phyloP scores from a whole-genome alignment of 208 protist genomes.

The Trypanosoma avium region DNA sequence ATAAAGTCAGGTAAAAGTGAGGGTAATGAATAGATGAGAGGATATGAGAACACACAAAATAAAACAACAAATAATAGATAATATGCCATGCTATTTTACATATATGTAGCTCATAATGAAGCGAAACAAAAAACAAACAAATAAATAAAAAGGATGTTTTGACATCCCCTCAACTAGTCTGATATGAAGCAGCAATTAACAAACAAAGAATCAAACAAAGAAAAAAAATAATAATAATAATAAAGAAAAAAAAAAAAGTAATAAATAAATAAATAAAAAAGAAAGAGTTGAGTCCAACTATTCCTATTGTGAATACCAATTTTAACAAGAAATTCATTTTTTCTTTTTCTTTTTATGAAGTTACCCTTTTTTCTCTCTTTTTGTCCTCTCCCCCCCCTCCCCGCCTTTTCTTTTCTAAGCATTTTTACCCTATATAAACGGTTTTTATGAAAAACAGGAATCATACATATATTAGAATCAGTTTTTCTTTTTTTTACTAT shows the following conservation, averaged over 20 bases:
- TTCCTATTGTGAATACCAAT: no score
- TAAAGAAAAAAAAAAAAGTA: neutral
- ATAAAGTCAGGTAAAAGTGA: no score
- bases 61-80: no score
- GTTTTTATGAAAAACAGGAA: no score
- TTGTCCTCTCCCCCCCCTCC: neutral
- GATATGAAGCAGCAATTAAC: neutral
- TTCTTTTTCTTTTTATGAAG: conserved; percentile 23
- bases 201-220: neutral
- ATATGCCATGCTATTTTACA: no score
- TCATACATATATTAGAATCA: no score
- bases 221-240: neutral
- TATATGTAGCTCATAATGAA: no score
- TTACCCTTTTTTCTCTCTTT: conserved; percentile 1
- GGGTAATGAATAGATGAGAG: no score
- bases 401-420: neutral
- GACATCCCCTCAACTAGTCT: no score
- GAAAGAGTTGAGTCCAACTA: no score
- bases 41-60: no score
- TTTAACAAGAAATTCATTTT: neutral
- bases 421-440: neutral
- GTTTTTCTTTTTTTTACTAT: conserved; percentile 3
- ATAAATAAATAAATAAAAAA: neutral
- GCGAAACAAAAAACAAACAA: no score
- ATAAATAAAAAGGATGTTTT: conserved; percentile 1